Base-by-base conservation (phyloP, 192 early-diverging fungal species). In the Podila epigama region DNA sequence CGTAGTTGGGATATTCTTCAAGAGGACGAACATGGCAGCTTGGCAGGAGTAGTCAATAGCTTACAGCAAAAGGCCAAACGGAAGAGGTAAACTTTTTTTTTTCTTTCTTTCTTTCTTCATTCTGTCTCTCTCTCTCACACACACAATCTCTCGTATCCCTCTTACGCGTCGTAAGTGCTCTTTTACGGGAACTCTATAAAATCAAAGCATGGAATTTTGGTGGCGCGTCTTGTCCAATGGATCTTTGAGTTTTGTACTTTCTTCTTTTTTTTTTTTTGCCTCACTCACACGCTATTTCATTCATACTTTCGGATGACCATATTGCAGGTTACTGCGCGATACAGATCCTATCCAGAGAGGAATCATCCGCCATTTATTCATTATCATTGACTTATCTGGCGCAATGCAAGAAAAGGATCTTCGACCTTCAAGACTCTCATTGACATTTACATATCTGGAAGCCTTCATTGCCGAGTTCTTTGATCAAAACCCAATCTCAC, bases 401-500 rank as follows among this genome's bases (percentile, higher is more conserved):
- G 83, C 89, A 32, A 96, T 97, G 96, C 84, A 85, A 34, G 92
- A 96, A 53, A 89, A 88, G 57, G 95, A 96, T 78, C 85, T 98
- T 48, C 84, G 85, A 35, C 96, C 96, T 1, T 91, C 90, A 36
- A 85, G 96, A 33, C 75, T 95, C 25, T 93, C 96, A 20, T 87
- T 91, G 36, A 88, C 90, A 0, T 72, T 96, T 13, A 80, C 57
- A 0, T 82, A 89, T 44, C 75, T 87, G 4, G 90, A 89, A 53
- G 80, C 86, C 40, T 99, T 95, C 67, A 79, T 97, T 4, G 65
- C 68, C n/a, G 96, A 98, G 70, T 99, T 89, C 71, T 94, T 97
- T 75, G 94, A 97, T 82, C 95, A 97, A 70, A 99, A 99, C 71
- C 96, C 97, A 1, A 91, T 99, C 27, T 91, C 92, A 10, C 94